Evolutionary conservation across 2,329 filamentous ascomycete species (phyloP), one percentile per base, ranked within the genome.

Genomic region (Monilinia aucupariae): DNA sequence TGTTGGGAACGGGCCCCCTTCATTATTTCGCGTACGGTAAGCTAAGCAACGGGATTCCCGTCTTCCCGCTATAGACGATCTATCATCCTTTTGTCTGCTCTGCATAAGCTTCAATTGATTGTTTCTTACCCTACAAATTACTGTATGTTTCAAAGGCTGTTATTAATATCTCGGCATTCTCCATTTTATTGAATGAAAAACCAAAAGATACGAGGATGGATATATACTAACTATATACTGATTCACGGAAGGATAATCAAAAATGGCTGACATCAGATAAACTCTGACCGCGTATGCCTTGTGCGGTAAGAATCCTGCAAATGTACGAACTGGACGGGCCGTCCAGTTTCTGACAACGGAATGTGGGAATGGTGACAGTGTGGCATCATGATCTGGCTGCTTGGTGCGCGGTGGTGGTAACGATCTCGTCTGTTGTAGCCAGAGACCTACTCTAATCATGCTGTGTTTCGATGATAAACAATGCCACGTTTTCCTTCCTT

Each of bases 41-140:
- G 64, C 58, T 51, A 41, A 54, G 22, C 48, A 52, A 64, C 67
- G 67, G 66, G 62, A 66, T 59, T 66, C 53, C 67, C 67, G 68
- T 58, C 59, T 62, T 62, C 61, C 61, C 61, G 54, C 61, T 37
- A 22, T 56, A 45, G 52, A 13, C 47, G 30, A 39, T 39, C 37
- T 12, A 48, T 39, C 39, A 48, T 39, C 39, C 30, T 47, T 56
- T 49, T 6, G 48, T 45, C 51, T 41, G 20, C 47, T 56, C 60
- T 47, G 51, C 60, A 62, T 62, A 55, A 54, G 59, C 59, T 61
- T 61, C n/a, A 41, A 15, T 47, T 27, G 8, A 15, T 43, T 53
- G 17, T 53, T 25, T 30, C 17, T 53, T 43, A 27, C 27, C n/a
- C 34, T 9, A 13, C 2, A 20, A 58, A 45, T 27, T 27, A 47